These are phyloP conservation scores for Serpula lacrymans DNA, from an alignment of 768 basidiomycete genomes.

Conservation along the genomic window DNA sequence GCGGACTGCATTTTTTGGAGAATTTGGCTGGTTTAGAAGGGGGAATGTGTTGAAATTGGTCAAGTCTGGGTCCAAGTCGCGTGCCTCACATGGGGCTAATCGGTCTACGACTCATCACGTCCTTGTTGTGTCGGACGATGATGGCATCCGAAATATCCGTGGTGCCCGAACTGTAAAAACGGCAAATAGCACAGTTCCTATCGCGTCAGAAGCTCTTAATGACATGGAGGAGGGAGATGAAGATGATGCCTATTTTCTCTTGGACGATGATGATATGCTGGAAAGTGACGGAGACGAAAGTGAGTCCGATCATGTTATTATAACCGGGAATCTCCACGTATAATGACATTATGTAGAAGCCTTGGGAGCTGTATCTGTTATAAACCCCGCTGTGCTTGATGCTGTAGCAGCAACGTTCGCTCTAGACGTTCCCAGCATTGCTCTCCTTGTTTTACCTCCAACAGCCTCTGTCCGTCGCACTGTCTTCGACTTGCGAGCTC, in stretches of 20 bases:
- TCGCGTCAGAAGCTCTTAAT: not conserved
- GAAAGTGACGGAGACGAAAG: conserved; percentile 18
- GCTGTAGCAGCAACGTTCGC: conserved; percentile 70
- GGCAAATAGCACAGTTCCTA: not conserved
- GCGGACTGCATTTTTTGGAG: conserved; percentile 37
- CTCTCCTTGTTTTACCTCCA: conserved; percentile 65
- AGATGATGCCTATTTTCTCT: conserved; percentile 14
- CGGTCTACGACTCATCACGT: conserved; percentile 47
- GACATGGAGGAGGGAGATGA: not conserved
- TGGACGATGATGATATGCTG: conserved; percentile 21
- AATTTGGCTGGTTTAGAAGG: conserved; percentile 57
- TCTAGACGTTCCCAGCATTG: conserved; percentile 65
- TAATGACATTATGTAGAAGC: conserved; percentile 39
- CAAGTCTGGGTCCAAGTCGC: conserved; percentile 22
- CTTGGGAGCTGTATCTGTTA: conserved; percentile 43
- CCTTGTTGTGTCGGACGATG: conserved; percentile 55
- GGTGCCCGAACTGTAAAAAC: conserved; percentile 33
- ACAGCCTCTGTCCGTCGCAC: conserved; percentile 58
- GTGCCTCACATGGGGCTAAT: conserved; percentile 22
- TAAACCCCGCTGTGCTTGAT: conserved; percentile 57
- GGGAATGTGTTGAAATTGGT: conserved; percentile 30
- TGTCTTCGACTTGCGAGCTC: conserved; percentile 57
- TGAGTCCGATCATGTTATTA: too few species aligned
- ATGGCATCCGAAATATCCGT: conserved; percentile 50
- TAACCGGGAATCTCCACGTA: too few species aligned